Evolutionary conservation across 2,329 filamentous ascomycete genomes (phyloP).

Genomic region (Lithohypha guttulata): DNA sequence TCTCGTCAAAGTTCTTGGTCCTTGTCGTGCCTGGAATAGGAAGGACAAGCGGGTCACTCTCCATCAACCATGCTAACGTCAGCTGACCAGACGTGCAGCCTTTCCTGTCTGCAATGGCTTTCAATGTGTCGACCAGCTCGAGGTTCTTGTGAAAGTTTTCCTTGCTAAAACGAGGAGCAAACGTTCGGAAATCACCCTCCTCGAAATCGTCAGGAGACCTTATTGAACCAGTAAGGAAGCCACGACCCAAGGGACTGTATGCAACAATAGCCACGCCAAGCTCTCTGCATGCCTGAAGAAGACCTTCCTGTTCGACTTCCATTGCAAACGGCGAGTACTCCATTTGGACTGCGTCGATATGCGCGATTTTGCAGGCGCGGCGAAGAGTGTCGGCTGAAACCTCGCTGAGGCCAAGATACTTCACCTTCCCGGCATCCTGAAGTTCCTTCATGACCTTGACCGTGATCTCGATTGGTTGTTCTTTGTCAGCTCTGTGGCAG

Average conservation of each 20-base stretch:
- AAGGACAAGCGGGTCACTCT: conserved; percentile 46
- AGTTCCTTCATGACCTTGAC: conserved; percentile 34
- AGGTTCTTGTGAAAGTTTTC: conserved; percentile 49
- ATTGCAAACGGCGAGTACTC: conserved; percentile 40
- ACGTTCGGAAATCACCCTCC: conserved; percentile 37
- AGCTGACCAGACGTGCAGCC: conserved; percentile 47
- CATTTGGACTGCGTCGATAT: conserved; percentile 41
- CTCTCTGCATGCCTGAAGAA: conserved; percentile 36
- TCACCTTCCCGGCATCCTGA: conserved; percentile 39
- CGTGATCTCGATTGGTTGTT: conserved; percentile 27
- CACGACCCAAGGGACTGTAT: conserved; percentile 50
- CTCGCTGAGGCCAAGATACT: conserved; percentile 40
- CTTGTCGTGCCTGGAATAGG: conserved; percentile 24
- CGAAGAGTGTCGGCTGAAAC: conserved; percentile 37
- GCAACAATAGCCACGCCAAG: conserved; percentile 47
- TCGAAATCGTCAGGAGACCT: conserved; percentile 30
- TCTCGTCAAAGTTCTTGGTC: conserved; percentile 23
- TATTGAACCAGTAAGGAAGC: conserved; percentile 42
- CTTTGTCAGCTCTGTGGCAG: conserved; percentile 32
- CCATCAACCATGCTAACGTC: conserved; percentile 52
- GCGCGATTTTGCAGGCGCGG: conserved; percentile 37
- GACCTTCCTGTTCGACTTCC: conserved; percentile 34
- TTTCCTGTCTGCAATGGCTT: conserved; percentile 42
- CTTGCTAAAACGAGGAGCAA: conserved; percentile 40
- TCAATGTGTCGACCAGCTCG: conserved; percentile 41